Evolutionary conservation across 192 early-diverging fungal species (phyloP), one percentile per base, ranked within the genome.

Genomic region (Coemansia sp.): DNA sequence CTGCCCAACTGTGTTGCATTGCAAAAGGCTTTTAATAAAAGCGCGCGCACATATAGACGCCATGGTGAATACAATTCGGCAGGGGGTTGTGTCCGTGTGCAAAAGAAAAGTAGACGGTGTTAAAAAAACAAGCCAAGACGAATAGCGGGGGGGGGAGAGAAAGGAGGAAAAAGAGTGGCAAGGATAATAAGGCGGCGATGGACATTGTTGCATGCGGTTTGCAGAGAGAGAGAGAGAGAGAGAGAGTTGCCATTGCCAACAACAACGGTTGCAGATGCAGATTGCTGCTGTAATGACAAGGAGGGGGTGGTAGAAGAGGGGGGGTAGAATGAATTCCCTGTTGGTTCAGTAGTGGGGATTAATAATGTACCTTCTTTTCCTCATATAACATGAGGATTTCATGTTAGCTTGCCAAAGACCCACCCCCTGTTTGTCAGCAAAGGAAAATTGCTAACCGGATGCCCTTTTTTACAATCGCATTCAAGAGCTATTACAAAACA

Each of bases 161-260:
- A 31, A 44, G 25, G 58, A 56, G 49, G 53, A 60, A 50, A 65
- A 56, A 51, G 32, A 44, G 48, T 32, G 47, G 34, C 64, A 49
- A 61, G 65, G 59, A 73, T 73, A 73, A 73, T 73, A 73, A 59
- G 61, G 55, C 48, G 56, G 54, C 32, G 65, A 67, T 64, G 55
- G 50, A 30, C 65, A 73, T 64, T 67, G 71, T 62, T 73, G 71
- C 71, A 73, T 64, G 32, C n/a, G 56, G 44, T 51, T 66, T 67
- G 65, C 71, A 67, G 54, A 63, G 68, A 59, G 26, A 67, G 51
- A 27, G 38, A 32, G 31, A 32, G 31, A 32, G 32, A 34, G 49
- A 60, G 65, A 54, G 57, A 62, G 62, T 68, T 54, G 21, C 60
- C 60, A 30, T 22, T 50, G 49, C 30, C 61, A 63, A 63, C 61